These are phyloP conservation scores for Daldinia caldariorum DNA, from an alignment of 495 filamentous ascomycete genomes.

Conservation along the genomic window DNA sequence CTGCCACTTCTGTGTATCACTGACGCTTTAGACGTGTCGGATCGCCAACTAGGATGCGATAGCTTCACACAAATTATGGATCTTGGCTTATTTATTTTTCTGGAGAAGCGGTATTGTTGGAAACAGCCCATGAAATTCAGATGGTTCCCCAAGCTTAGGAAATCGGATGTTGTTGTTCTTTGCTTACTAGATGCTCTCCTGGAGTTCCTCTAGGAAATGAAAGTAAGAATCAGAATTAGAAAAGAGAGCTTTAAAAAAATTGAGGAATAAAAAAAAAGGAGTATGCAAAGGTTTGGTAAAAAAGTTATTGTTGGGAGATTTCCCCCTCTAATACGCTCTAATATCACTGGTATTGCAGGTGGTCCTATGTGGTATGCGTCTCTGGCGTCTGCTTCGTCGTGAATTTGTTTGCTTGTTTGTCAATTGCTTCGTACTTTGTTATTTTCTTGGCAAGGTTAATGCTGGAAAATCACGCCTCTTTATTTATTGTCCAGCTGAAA, in stretches of 20 bases:
- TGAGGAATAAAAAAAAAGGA: neutral
- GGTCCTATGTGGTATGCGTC: no score
- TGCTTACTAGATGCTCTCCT: no score
- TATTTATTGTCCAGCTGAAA: slow-evolving; percentile 32
- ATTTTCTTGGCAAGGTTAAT: slow-evolving; percentile 13
- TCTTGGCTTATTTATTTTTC: slow-evolving; percentile 29
- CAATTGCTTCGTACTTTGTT: slow-evolving; percentile 16
- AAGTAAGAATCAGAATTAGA: no score
- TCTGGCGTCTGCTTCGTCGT: no score
- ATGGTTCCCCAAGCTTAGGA: slow-evolving; percentile 1
- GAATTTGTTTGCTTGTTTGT: slow-evolving; percentile 6
- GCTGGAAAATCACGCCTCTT: slow-evolving; percentile 22
- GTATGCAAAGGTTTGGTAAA: slow-evolving; percentile 1
- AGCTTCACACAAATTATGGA: slow-evolving; percentile 31
- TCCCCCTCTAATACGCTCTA: slow-evolving; percentile 21
- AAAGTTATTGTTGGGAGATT: slow-evolving; percentile 2
- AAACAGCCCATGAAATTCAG: slow-evolving; percentile 23
- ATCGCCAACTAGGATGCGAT: slow-evolving; percentile 40
- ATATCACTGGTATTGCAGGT: neutral
- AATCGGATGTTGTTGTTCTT: neutral
- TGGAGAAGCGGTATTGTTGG: slow-evolving; percentile 9
- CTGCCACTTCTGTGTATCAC: slow-evolving; percentile 19
- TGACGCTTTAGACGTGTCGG: slow-evolving; percentile 32
- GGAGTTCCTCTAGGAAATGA: no score
- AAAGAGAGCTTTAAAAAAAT: neutral